phyloP scores from a whole-genome alignment of 106 monocot genomes.

The Posidonia australis region DNA sequence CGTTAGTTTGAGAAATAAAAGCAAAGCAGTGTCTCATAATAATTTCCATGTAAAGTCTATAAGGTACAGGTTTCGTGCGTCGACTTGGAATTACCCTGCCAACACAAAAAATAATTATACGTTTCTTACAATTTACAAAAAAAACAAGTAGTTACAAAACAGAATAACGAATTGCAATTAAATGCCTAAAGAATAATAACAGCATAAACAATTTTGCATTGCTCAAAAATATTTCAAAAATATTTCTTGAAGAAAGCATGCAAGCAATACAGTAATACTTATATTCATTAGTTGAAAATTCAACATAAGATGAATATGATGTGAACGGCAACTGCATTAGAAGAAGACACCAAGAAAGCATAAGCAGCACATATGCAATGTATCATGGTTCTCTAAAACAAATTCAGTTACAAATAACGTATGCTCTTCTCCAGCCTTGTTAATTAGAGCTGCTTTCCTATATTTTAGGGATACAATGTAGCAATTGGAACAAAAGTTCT shows the following conservation, averaged over 20 bases:
- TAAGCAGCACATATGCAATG: no score
- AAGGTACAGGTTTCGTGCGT: conserved; percentile 34
- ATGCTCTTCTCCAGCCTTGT: no score
- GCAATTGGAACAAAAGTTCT: no score
- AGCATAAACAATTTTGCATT: background rate
- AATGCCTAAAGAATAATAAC: background rate
- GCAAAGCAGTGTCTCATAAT: conserved; percentile 47
- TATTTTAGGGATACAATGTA: no score
- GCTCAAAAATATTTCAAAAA: background rate
- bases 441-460: no score
- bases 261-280: background rate
- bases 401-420: no score
- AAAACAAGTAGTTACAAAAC: no score
- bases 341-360: no score
- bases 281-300: background rate
- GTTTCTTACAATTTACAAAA: no score
- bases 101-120: background rate
- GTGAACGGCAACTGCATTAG: no score
- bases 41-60: conserved; percentile 82
- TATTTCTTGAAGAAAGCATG: background rate
- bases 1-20: conserved; percentile 47
- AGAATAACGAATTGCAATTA: background rate
- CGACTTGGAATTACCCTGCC: conserved; percentile 66
- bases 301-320: no score
- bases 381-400: no score